Base-by-base conservation (phyloP, 1,284 basidiomycete genomes). In the Rhizopogon parksii region DNA sequence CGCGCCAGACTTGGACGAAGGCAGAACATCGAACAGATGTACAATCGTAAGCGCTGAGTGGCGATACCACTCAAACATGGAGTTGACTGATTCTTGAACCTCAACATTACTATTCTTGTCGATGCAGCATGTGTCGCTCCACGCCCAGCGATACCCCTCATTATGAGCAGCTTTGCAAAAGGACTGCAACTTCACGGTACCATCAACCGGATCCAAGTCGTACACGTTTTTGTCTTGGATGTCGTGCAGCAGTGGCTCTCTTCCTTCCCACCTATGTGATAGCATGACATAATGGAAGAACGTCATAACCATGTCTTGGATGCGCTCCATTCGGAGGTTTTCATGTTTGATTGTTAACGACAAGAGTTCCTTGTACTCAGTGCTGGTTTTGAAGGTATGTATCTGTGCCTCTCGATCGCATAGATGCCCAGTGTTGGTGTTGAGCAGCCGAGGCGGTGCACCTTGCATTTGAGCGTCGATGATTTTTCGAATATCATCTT, bases 61-160 rank as follows among this genome's bases (percentile, higher is more conserved):
- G 3, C 4, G 42, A 48, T 63, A 63, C 61, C 61, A 63, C 2
- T 38, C 36, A 47, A 62, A 65, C 63, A 63, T 65, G 14, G 55
- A 60, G 14, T 55, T 54, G 51, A 63, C 56, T 12, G 61, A 60
- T 6, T 49, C 48, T 27, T 46, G 56, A 17, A 64, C 53, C 32
- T 65, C 61, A 45, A 53, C 52, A 34, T 52, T 47, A 37, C 50
- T 60, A 19, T 47, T 34, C 53, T 64, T 65, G 47, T 63, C 30
- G 17, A 63, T 65, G 19, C 63, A 64, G 24, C 61, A 62, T 3
- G 61, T 62, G 11, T 62, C 61, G 3, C 56, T 59, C 63, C 61
- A 65, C 2, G 54, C 61, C 61, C 63, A 63, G 30, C 52, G 57
- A 36, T 54, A 51, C 0, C 47, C 42, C 9, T 47, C 24, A 24